A percentile compares a stretch with the other conserved stretches of the same genome.
Evolutionary conservation across 2,329 filamentous ascomycete species (phyloP).

Genomic region (Eurotiales sp.): DNA sequence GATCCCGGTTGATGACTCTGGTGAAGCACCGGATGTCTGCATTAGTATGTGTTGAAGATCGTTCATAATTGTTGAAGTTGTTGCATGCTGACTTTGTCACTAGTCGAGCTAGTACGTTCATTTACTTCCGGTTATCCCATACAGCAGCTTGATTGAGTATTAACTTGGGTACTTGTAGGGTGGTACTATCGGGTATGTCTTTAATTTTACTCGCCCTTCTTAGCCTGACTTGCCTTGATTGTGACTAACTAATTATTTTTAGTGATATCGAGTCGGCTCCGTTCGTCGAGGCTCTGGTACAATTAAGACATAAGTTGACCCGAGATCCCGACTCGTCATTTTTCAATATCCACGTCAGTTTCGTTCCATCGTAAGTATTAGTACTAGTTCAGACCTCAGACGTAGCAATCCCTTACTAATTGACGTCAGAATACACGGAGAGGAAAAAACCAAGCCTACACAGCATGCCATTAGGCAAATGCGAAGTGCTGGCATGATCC

Average conservation of each 20-base stretch:
- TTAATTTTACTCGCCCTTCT: too few species aligned
- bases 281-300: slow-evolving; percentile 79
- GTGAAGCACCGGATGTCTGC: slow-evolving; percentile 82
- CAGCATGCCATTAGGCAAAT: slow-evolving; percentile 84
- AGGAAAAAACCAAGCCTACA: slow-evolving; percentile 97
- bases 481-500: slow-evolving; percentile 40
- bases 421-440: slow-evolving; percentile 36
- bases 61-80: background rate
- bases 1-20: slow-evolving; percentile 81
- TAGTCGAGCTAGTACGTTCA: too few species aligned
- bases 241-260: slow-evolving; percentile 30
- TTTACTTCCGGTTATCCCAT: slow-evolving; percentile 17
- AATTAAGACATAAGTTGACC: slow-evolving; percentile 67
- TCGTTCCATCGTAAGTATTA: slow-evolving; percentile 67
- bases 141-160: too few species aligned
- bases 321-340: slow-evolving; percentile 1
- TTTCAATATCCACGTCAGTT: slow-evolving; percentile 69
- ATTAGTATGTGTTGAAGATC: slow-evolving; percentile 61
- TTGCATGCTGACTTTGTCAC: slow-evolving; percentile 35
- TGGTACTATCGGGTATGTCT: background rate
- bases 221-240: too few species aligned
- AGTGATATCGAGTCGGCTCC: slow-evolving; percentile 81
- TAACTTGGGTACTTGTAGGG: slow-evolving; percentile 11
- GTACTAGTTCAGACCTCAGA: too few species aligned
- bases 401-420: slow-evolving; percentile 30